Evolutionary conservation across 2,329 filamentous ascomycete species (phyloP), one percentile per base, ranked within the genome.

Genomic region (Hymenoscyphus infarciens): DNA sequence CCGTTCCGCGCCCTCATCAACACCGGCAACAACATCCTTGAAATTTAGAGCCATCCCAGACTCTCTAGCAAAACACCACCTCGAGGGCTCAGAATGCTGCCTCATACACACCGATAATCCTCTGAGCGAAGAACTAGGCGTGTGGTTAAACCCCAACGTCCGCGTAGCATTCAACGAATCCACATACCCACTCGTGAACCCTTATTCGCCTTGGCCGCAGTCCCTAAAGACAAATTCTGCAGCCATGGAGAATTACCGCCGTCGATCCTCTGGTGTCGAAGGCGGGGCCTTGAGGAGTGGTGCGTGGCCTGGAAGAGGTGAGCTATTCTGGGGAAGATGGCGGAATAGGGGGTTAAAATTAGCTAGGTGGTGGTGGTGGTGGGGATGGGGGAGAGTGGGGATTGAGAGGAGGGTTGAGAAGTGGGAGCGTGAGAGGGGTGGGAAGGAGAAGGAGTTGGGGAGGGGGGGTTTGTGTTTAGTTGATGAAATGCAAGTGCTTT

Each of bases 61-160:
- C 70, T 81, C 80, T 3, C 82, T 94, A 1, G 85, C 84, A 2
- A 70, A 74, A 7, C 70, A 78, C 29, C 88, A 91, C 70, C 78
- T 92, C 29, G 90, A 93, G 74, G 90, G 81, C n/a, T 89, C 86
- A 15, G 90, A 93, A 75, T 92, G 89, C 77, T 93, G 90, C 74
- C 82, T 93, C 59, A 86, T 91, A 61, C 89, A 91, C 71, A 84
- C 85, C 2, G 89, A 91, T 70, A 91, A 91, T 68, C 83, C 83
- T 1, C 57, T 70, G 8, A 56, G 62, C 2, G 22, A 19, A 8
- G 60, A 68, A 53, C 68, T 78, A 61, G 86, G 88, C 57, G 84
- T 91, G 5, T 91, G 80, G 73, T 71, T 91, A 45, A 92, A 92
- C 72, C 87, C 88, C 1, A 81, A 81, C 13, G 88, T 91, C 11